Base-by-base conservation (phyloP, 2,329 filamentous ascomycete genomes). In the Sporothrix curviconia region DNA sequence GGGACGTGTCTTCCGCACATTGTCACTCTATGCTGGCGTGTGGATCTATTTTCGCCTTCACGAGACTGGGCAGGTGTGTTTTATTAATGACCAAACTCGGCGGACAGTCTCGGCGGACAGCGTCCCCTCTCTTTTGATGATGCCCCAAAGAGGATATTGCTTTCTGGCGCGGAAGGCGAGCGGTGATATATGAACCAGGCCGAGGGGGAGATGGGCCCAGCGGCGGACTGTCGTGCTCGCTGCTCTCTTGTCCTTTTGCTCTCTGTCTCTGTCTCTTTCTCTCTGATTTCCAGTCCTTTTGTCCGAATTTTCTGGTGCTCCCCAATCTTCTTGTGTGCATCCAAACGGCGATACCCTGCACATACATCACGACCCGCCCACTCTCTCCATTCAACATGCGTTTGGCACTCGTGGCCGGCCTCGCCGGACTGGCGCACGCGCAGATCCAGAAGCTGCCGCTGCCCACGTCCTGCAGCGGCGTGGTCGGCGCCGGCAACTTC, bases 401-500 rank as follows among this genome's bases (percentile, higher is more conserved):
- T 7, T 36, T 55, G 32, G 24, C 42, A 22, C 53, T 49, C 11
- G 32, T 34, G 53, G 53, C 53, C 32, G 53, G 28, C 78, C 53
- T 55, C 22, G 53, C 53, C 15, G 53, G 42, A 22, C 30, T 47
- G 17, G 42, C 24, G 32, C 39, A 32, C 42, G 8, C 72, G 55
- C 72, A 73, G 56, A 17, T 71, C 70, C 56, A 68, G 68, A 17
- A 65, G 36, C 64, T 72, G 7, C 71, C 72, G 1, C 37, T 69
- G 15, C 71, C 71, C 3, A 65, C 63, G 25, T 67, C 62, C 46
- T 74, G 71, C 62, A 64, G 57, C 39, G 71, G 71, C 37, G 70
- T 72, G n/a, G n/a, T 54, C 66, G 8, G 63, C 61, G 7, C 63
- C 67, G n/a, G n/a, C 44, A 66, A 68, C 17, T 73, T 68, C 63